These are phyloP conservation scores for Beauveria scarabaeidicola DNA, from an alignment of 2,329 filamentous ascomycete species.

Conservation along the genomic window DNA sequence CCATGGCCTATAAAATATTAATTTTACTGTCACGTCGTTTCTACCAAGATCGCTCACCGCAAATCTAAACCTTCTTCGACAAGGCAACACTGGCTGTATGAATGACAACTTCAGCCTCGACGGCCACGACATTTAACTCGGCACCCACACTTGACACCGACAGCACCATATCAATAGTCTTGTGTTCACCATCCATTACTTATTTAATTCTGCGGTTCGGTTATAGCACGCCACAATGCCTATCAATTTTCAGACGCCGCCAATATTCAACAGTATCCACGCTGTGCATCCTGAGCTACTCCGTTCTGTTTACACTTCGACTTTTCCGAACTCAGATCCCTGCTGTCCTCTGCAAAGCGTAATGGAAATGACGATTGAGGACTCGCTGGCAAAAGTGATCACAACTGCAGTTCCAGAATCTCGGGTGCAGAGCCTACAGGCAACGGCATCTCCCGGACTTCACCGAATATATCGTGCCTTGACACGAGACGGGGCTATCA, in stretches of 20 bases:
- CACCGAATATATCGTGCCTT: constrained; percentile 35
- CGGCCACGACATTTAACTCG: not conserved
- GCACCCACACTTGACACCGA: not conserved
- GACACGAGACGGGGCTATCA: constrained; percentile 30
- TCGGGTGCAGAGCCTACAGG: constrained; percentile 23
- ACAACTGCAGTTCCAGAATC: constrained; percentile 23
- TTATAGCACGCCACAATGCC: not conserved
- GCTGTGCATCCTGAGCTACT: not conserved
- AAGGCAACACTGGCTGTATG: not conserved
- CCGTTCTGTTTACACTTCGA: not conserved
- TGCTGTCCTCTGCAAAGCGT: constrained; percentile 12
- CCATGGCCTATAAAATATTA: not conserved
- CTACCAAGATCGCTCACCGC: not conserved
- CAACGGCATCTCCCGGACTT: constrained; percentile 28
- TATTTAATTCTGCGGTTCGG: not conserved
- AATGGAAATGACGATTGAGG: constrained; percentile 27
- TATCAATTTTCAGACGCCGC: not conserved
- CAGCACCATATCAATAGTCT: not conserved
- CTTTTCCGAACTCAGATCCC: not conserved
- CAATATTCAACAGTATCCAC: not conserved
- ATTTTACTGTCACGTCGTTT: too few species aligned
- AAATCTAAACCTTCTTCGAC: not conserved
- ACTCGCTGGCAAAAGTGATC: constrained; percentile 29
- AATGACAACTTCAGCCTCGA: not conserved
- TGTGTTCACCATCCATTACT: not conserved